A percentile compares a stretch with the other conserved stretches of the same genome.
phyloP scores from a whole-genome alignment of 805 yeast species.

The Wickerhamomyces mucosus region DNA sequence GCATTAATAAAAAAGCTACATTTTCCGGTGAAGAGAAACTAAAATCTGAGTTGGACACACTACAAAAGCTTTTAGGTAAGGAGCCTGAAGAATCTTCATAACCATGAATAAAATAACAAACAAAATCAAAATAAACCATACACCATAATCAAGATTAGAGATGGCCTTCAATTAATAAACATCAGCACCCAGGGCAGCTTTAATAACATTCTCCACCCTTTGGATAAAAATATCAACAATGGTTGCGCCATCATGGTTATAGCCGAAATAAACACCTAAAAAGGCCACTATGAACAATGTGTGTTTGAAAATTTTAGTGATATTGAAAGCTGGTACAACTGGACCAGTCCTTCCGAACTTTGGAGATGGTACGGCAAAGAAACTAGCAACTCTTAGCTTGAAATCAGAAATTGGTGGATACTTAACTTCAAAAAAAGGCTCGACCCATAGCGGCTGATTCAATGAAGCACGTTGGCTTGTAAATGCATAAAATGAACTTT shows the following conservation, averaged over 20 bases:
- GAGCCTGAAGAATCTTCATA: too few species aligned
- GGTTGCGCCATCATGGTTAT: neutral
- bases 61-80: slow-evolving; percentile 20
- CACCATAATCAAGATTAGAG: too few species aligned
- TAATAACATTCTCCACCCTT: neutral
- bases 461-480: slow-evolving; percentile 65
- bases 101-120: too few species aligned
- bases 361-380: slow-evolving; percentile 23
- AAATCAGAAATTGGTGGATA: slow-evolving; percentile 49
- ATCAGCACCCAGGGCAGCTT: neutral
- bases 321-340: too few species aligned
- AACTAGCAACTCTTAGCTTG: slow-evolving; percentile 22
- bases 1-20: slow-evolving; percentile 62
- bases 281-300: slow-evolving; percentile 5
- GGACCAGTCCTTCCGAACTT: slow-evolving; percentile 29
- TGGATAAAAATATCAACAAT: neutral
- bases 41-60: slow-evolving; percentile 31
- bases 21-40: slow-evolving; percentile 54
- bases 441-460: slow-evolving; percentile 58
- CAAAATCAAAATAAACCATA: too few species aligned
- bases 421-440: slow-evolving; percentile 45
- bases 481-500: slow-evolving; percentile 48
- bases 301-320: slow-evolving; percentile 10
- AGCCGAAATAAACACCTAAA: slow-evolving; percentile 12
- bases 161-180: neutral